Conservation (phyloP, 202 grass and related monocot species). For the Bolboschoenoplectus hybrid region DNA sequence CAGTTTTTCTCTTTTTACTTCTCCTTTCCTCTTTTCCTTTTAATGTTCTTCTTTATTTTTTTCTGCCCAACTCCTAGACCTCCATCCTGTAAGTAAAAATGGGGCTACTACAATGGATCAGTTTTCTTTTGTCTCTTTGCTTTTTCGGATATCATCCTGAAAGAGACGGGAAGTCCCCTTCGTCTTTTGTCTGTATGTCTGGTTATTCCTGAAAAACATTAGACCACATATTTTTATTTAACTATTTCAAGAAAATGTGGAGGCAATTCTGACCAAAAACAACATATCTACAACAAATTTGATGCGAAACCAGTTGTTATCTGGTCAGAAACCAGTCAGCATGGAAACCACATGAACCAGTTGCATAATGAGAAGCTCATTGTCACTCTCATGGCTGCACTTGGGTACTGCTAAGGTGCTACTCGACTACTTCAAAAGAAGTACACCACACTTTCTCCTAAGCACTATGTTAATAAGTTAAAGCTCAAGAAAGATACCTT, state of each 20-base stretch:
- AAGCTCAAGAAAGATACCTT: neutral
- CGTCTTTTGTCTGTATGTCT: slow-evolving; percentile 73
- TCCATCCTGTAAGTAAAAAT: slow-evolving; percentile 14
- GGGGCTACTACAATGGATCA: slow-evolving; percentile 11
- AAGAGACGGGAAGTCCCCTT: slow-evolving; percentile 75
- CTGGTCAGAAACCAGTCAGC: neutral
- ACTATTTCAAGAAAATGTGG: slow-evolving; percentile 25
- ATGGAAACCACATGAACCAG: neutral
- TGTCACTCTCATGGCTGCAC: neutral
- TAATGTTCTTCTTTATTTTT: slow-evolving; percentile 3
- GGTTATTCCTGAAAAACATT: slow-evolving; percentile 47
- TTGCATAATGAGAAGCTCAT: neutral
- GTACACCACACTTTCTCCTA: neutral
- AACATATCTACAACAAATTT: slow-evolving; percentile 1
- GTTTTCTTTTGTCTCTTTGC: neutral
- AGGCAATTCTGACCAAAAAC: slow-evolving; percentile 17
- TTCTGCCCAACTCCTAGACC: neutral
- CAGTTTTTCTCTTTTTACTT: neutral
- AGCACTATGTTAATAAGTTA: neutral
- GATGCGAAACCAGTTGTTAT: neutral
- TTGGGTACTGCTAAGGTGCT: neutral
- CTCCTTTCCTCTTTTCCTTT: slow-evolving; percentile 39
- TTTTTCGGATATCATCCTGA: slow-evolving; percentile 46
- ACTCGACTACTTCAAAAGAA: neutral
- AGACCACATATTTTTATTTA: slow-evolving; percentile 22